Evolutionary conservation across 306 rosid species (phyloP), one percentile per base, ranked within the genome.

Genomic region (Rosa multiflora): DNA sequence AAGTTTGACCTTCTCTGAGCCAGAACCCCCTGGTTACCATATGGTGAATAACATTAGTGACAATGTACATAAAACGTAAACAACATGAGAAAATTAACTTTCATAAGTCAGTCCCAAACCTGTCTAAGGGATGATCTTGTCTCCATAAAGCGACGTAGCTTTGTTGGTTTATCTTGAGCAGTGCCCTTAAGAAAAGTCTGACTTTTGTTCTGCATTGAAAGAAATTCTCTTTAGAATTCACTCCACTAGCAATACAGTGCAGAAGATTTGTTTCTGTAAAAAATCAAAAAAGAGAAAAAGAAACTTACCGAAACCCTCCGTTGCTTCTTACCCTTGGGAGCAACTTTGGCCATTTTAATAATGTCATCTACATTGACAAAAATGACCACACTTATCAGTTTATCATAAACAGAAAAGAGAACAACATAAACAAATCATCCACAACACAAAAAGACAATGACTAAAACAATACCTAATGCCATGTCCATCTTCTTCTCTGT

Each of bases 401-500:
- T 7, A 53, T 5, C 69, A 47, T 18, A 48, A 49, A 49, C 55
- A 4, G 15, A 6, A 78, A 37, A 37, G 3, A 7, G 9, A 68
- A 77, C 13, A 58, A 8, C 23, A 42, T 0, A 23, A 3, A 68
- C 29, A 29, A 56, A 39, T n/a, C n/a, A 17, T 2, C 8, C 42
- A 13, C 40, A 53, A 53, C 10, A 37, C 1, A 5, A 21, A 62
- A 23, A 12, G 67, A 39, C 15, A 8, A 26, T 21, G 71, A 67
- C 8, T 6, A 12, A 10, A 77, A 52, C 42, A 82, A 70, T 1
- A 94, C 98, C 98, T 80, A 96, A 68, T 10, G 96, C 79, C 99
- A 96, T 96, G 85, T 91, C 96, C 98, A 96, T 90, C 88, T 96
- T 96, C 94, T 96, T 93, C 90, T 93, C 99, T 6, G 99, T 93